Evolutionary conservation across 1,284 basidiomycete genomes (phyloP).

Genomic region (Ustilago bromivora): DNA sequence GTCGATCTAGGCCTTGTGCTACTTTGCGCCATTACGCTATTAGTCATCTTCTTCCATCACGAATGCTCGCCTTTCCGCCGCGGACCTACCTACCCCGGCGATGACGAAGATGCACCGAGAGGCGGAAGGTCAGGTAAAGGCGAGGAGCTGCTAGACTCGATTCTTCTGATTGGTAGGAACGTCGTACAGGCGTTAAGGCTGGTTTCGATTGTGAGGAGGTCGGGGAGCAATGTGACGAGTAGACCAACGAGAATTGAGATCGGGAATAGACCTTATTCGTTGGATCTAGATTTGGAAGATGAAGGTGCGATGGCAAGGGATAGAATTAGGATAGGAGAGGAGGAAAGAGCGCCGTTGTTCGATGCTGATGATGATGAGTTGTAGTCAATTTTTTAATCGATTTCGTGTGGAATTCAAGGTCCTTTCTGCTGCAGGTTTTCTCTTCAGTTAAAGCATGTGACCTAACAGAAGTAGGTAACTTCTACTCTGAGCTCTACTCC

Average conservation of each 20-base stretch:
- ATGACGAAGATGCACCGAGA: not conserved
- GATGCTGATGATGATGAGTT: slow-evolving; percentile 52
- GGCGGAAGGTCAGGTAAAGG: slow-evolving; percentile 51
- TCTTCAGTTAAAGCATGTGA: too few species aligned
- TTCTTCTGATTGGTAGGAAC: slow-evolving; percentile 66
- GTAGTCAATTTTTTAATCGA: slow-evolving; percentile 3
- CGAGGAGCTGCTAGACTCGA: slow-evolving; percentile 66
- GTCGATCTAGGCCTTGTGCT: slow-evolving; percentile 64
- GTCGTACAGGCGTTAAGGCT: slow-evolving; percentile 65
- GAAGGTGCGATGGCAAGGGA: slow-evolving; percentile 64
- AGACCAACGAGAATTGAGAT: slow-evolving; percentile 63
- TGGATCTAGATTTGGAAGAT: slow-evolving; percentile 67
- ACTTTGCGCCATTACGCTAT: slow-evolving; percentile 63
- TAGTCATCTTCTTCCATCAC: slow-evolving; percentile 66
- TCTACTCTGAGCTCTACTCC: too few species aligned
- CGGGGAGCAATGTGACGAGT: slow-evolving; percentile 56
- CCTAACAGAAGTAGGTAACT: too few species aligned
- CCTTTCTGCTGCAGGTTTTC: too few species aligned
- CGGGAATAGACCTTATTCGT: slow-evolving; percentile 56
- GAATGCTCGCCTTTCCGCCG: slow-evolving; percentile 65
- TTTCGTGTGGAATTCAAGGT: too few species aligned
- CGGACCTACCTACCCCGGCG: slow-evolving; percentile 27
- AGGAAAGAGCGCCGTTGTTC: slow-evolving; percentile 44
- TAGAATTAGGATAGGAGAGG: slow-evolving; percentile 65
- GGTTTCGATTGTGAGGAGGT: slow-evolving; percentile 63